A percentile compares a stretch with the other conserved stretches of the same genome.
Conservation (phyloP, 2,329 filamentous ascomycete species). For the Botryotinia convoluta region DNA sequence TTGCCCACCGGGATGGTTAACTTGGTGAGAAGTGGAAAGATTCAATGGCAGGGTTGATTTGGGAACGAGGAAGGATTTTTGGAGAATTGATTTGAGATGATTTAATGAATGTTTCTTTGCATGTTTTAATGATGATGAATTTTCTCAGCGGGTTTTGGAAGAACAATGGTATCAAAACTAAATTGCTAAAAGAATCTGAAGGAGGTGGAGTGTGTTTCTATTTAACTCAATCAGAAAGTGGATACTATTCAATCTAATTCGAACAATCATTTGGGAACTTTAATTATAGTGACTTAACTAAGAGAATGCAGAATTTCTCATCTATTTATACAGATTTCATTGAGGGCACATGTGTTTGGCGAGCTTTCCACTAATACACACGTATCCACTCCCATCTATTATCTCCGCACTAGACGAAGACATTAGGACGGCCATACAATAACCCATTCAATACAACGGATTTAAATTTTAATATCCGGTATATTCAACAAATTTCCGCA, state of each 20-base stretch:
- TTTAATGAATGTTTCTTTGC: neutral
- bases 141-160: no score
- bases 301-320: neutral
- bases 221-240: neutral
- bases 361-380: neutral
- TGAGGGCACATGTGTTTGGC: neutral
- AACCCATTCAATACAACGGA: neutral
- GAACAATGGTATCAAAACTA: neutral
- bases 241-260: neutral
- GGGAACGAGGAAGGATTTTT: fast-evolving
- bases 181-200: neutral
- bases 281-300: neutral
- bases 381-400: neutral
- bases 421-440: neutral
- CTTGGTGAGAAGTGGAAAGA: constrained; percentile 41
- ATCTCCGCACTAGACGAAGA: neutral
- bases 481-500: neutral
- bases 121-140: neutral
- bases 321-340: neutral
- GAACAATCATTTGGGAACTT: neutral
- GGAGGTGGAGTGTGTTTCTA: no score
- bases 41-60: constrained; percentile 41
- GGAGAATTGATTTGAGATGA: neutral
- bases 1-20: constrained; percentile 44
- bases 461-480: neutral